These are phyloP conservation scores for Peronospora belbahrii DNA, from an alignment of 352 stramenopile genomes.

Conservation along the genomic window DNA sequence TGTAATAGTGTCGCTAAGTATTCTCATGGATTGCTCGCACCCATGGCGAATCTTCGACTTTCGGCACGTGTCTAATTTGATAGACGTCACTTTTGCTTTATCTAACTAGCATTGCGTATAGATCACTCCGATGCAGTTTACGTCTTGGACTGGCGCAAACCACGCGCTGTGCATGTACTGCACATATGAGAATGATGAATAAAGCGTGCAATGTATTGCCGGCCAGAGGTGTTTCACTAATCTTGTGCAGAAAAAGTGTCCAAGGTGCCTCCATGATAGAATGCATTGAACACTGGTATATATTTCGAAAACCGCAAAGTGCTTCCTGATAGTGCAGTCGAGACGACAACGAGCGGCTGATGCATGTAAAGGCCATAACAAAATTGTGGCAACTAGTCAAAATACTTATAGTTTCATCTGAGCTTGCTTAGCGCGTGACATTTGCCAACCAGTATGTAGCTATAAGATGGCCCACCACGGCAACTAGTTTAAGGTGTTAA, in stretches of 20 bases:
- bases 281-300: slow-evolving; percentile 28
- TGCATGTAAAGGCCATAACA: slow-evolving; percentile 56
- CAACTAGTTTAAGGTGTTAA: slow-evolving; percentile 6
- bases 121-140: too few species aligned
- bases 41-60: too few species aligned
- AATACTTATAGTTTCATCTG: too few species aligned
- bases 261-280: slow-evolving; percentile 26
- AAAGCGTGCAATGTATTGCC: slow-evolving; percentile 28
- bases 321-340: slow-evolving; percentile 46
- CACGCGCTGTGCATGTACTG: slow-evolving; percentile 19
- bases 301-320: slow-evolving; percentile 42
- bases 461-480: not conserved
- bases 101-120: too few species aligned
- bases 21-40: too few species aligned
- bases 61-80: too few species aligned
- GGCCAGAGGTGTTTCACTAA: slow-evolving; percentile 20
- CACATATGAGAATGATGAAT: slow-evolving; percentile 9
- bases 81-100: too few species aligned
- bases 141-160: too few species aligned
- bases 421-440: slow-evolving; percentile 43
- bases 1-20: too few species aligned
- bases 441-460: not conserved
- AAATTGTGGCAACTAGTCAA: too few species aligned
- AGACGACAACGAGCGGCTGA: slow-evolving; percentile 47
- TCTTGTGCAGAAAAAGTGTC: too few species aligned